Percentiles rank a stretch among this genome's conserved stretches.
Evolutionary conservation across 768 basidiomycete species (phyloP).

Genomic region (Cubamyces sp.): DNA sequence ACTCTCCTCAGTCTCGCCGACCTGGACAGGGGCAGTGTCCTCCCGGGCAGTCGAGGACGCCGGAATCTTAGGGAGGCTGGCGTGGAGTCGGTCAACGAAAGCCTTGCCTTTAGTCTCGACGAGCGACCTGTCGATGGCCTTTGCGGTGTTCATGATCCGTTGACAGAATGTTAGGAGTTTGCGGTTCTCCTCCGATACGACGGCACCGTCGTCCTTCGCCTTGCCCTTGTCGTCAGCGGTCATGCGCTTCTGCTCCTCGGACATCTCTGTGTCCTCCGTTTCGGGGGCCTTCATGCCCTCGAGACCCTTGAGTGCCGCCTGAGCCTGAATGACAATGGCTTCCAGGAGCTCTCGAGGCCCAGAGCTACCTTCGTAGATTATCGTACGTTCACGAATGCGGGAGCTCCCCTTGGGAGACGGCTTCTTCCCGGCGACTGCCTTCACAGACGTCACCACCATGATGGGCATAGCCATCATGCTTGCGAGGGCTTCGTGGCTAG

Average conservation of each 20-base stretch:
- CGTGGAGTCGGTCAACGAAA: conserved; percentile 80
- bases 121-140: conserved; percentile 85
- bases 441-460: conserved; percentile 79
- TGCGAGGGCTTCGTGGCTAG: conserved; percentile 89
- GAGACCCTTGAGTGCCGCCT: conserved; percentile 87
- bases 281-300: conserved; percentile 63
- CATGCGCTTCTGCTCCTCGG: conserved; percentile 90
- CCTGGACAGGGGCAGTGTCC: conserved; percentile 46
- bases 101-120: conserved; percentile 87
- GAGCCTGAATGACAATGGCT: conserved; percentile 89
- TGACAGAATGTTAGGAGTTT: conserved; percentile 83
- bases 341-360: conserved; percentile 92
- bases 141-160: conserved; percentile 81
- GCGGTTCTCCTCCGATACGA: conserved; percentile 71
- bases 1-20: conserved; percentile 67
- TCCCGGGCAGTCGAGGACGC: conserved; percentile 19
- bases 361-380: conserved; percentile 89
- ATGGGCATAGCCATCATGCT: conserved; percentile 98
- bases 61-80: conserved; percentile 74
- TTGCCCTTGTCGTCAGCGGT: conserved; percentile 70
- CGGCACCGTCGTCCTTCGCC: conserved; percentile 53
- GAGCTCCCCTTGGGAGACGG: conserved; percentile 45
- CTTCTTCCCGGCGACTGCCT: conserved; percentile 63
- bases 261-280: conserved; percentile 60
- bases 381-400: conserved; percentile 75